Evolutionary conservation across 352 stramenopile species (phyloP).

Genomic region (Globisporangium camurandrum): DNA sequence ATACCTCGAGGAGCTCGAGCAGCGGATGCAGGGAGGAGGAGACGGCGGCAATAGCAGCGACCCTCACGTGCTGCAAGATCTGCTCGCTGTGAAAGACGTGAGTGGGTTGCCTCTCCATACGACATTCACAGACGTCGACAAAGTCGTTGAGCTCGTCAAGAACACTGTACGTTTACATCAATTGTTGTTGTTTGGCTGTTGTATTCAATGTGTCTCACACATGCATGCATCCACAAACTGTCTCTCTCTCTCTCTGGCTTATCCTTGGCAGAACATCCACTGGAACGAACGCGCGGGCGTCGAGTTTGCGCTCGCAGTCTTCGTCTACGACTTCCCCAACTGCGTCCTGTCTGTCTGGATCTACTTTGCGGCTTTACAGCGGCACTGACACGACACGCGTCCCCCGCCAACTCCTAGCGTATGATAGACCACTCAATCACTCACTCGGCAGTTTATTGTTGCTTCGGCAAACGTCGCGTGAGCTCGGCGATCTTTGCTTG

Average conservation of each 20-base stretch:
- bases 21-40: conserved; percentile 8
- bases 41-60: background rate
- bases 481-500: conserved; percentile 63
- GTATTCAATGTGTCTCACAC: too few relatives aligned
- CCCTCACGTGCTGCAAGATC: conserved; percentile 16
- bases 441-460: too few relatives aligned
- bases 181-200: too few relatives aligned
- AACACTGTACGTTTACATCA: conserved; percentile 76
- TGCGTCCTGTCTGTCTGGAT: conserved; percentile 90
- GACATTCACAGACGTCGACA: conserved; percentile 83
- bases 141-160: conserved; percentile 76
- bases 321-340: conserved; percentile 81
- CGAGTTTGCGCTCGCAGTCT: conserved; percentile 88
- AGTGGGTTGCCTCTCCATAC: conserved; percentile 81
- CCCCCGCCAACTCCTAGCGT: conserved; percentile 38
- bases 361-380: too few relatives aligned
- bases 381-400: too few relatives aligned
- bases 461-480: conserved; percentile 55
- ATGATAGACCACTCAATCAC: background rate
- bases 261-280: conserved; percentile 72
- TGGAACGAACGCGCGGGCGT: conserved; percentile 74
- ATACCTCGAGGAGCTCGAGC: conserved; percentile 69
- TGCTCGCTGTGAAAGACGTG: conserved; percentile 41
- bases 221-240: background rate
- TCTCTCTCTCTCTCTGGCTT: background rate